Evolutionary conservation across 345 rosid genomes (phyloP).

Genomic region (Brassica carinata): DNA sequence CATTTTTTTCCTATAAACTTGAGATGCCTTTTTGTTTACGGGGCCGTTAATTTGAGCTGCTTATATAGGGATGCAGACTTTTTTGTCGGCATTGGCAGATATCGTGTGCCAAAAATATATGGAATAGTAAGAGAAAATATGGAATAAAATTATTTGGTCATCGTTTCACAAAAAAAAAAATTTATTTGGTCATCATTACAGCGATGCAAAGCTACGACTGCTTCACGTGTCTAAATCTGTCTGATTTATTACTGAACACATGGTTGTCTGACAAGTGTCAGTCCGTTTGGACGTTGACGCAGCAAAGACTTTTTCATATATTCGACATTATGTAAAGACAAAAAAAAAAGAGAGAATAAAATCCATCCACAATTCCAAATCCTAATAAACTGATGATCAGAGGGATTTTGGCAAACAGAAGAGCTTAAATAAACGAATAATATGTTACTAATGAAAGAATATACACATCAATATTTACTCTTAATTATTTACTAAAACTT

Average conservation of each 20-base stretch:
- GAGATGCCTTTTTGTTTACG: slow-evolving; percentile 2
- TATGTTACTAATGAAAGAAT: not conserved
- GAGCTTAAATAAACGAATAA: not conserved
- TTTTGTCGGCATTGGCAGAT: not conserved
- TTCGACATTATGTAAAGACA: slow-evolving; percentile 15
- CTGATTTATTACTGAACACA: slow-evolving; percentile 23
- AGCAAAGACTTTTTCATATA: slow-evolving; percentile 5
- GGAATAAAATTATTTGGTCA: slow-evolving; percentile 38
- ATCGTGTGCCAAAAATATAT: slow-evolving; percentile 17
- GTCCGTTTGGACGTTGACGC: slow-evolving; percentile 33
- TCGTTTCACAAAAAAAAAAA: slow-evolving; percentile 17
- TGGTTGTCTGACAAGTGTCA: slow-evolving; percentile 31
- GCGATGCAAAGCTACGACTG: slow-evolving; percentile 12
- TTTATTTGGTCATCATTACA: slow-evolving; percentile 45
- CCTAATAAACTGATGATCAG: not conserved
- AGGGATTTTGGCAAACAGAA: not conserved
- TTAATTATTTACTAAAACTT: not conserved
- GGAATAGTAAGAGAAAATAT: slow-evolving; percentile 16
- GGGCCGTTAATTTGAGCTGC: slow-evolving; percentile 11
- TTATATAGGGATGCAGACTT: not conserved
- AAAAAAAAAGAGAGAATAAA: slow-evolving; percentile 15
- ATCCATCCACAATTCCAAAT: slow-evolving; percentile 22
- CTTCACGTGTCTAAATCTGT: slow-evolving; percentile 9
- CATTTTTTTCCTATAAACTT: slow-evolving; percentile 5
- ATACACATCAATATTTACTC: not conserved